Conservation (phyloP, 805 yeast species). For the Isabelozyma heimii region DNA sequence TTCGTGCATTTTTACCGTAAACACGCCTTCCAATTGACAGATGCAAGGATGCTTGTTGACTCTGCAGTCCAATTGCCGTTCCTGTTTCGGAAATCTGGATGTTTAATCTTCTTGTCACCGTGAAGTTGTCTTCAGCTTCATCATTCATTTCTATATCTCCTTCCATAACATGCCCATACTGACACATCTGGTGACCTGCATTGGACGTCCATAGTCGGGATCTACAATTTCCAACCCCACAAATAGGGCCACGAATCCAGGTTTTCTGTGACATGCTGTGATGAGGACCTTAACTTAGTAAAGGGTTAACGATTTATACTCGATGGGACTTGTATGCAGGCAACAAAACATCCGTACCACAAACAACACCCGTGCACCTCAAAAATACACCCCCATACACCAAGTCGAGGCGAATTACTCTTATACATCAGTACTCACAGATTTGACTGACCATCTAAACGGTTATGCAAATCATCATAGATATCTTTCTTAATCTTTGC, state of each 20-base stretch:
- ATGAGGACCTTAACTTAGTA: not conserved
- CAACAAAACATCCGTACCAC: not conserved
- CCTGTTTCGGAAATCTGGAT: constrained; percentile 36
- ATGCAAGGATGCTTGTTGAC: not conserved
- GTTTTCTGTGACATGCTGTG: constrained; percentile 3
- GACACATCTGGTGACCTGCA: constrained; percentile 83
- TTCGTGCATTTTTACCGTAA: constrained; percentile 49
- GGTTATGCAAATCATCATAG: too few species aligned
- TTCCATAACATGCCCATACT: constrained; percentile 85
- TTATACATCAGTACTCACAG: too few species aligned
- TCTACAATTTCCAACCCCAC: constrained; percentile 90
- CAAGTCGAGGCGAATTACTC: too few species aligned
- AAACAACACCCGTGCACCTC: not conserved
- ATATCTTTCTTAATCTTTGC: too few species aligned
- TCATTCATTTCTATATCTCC: constrained; percentile 78
- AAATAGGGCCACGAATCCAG: constrained; percentile 72
- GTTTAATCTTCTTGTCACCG: constrained; percentile 54
- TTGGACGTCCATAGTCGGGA: constrained; percentile 68
- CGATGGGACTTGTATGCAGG: not conserved
- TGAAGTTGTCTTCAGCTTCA: constrained; percentile 65
- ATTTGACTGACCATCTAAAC: too few species aligned
- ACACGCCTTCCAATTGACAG: constrained; percentile 12
- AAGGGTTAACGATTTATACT: not conserved
- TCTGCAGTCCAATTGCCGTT: constrained; percentile 7
- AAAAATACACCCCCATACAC: too few species aligned